A percentile compares a stretch with the other conserved stretches of the same genome.
phyloP scores from a whole-genome alignment of 805 yeast genomes.

The Candida boidinii region DNA sequence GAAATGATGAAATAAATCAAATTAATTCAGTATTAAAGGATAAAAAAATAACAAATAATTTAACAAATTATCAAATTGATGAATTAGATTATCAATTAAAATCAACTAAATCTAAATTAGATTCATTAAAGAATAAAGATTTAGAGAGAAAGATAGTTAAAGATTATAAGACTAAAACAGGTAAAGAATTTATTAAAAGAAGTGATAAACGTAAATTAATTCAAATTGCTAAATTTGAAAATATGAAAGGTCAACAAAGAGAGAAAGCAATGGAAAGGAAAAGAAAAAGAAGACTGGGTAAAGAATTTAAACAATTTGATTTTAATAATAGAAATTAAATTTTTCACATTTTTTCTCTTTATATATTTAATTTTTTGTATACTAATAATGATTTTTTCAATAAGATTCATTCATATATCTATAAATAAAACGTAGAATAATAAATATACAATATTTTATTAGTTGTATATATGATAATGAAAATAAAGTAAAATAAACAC shows the following conservation, averaged over 20 bases:
- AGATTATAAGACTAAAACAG: constrained; percentile 48
- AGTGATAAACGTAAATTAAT: constrained; percentile 66
- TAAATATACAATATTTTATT: no score
- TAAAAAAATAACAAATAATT: constrained; percentile 31
- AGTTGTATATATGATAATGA: no score
- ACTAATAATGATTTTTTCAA: no score
- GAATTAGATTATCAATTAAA: constrained; percentile 50
- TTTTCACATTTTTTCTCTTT: neutral
- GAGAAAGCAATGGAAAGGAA: constrained; percentile 81
- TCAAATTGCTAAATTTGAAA: constrained; percentile 70
- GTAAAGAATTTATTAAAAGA: constrained; percentile 53
- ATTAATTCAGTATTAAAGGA: constrained; percentile 51
- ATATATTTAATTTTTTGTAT: no score
- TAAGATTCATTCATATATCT: no score
- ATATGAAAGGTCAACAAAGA: constrained; percentile 62
- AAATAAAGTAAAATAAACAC: no score
- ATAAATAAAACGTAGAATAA: no score
- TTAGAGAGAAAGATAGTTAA: constrained; percentile 58
- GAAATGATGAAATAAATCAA: constrained; percentile 61
- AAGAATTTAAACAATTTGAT: constrained; percentile 52
- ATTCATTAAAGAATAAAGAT: constrained; percentile 65
- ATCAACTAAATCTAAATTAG: constrained; percentile 59
- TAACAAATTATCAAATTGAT: constrained; percentile 37
- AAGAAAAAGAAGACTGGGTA: constrained; percentile 77
- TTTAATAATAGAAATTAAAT: constrained; percentile 9